Percentiles rank a stretch among this genome's conserved stretches.
phyloP scores from a whole-genome alignment of 2,329 filamentous ascomycete species.

The Exophiala sp. region DNA sequence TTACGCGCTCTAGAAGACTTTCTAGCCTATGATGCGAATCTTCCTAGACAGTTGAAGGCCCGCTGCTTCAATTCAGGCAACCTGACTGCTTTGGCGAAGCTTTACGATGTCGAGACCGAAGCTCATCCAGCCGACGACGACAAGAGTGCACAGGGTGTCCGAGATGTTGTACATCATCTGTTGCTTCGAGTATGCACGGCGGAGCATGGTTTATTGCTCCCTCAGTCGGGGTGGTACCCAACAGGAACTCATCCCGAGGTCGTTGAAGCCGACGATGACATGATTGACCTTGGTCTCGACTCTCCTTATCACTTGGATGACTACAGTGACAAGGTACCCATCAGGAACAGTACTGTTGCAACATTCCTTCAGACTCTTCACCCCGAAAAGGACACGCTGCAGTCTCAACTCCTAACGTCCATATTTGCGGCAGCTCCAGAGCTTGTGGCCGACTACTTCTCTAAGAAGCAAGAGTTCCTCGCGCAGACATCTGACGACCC shows the following conservation, averaged over 20 bases:
- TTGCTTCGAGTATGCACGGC: conserved; percentile 70
- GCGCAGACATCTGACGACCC: conserved; percentile 90
- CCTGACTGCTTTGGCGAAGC: conserved; percentile 65
- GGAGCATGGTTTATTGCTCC: conserved; percentile 68
- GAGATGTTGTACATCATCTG: conserved; percentile 70
- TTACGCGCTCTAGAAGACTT: conserved; percentile 66
- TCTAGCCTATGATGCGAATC: conserved; percentile 69
- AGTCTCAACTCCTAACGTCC: conserved; percentile 74
- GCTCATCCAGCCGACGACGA: conserved; percentile 45
- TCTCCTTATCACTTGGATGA: conserved; percentile 67
- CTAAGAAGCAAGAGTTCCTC: conserved; percentile 71
- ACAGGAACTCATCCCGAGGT: conserved; percentile 61
- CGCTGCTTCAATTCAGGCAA: conserved; percentile 71
- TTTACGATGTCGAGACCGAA: conserved; percentile 58
- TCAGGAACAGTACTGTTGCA: conserved; percentile 75
- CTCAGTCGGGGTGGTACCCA: conserved; percentile 81
- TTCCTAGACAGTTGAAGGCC: conserved; percentile 71
- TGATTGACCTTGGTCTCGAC: conserved; percentile 64
- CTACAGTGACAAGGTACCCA: conserved; percentile 63
- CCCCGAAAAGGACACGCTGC: conserved; percentile 75
- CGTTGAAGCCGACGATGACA: conserved; percentile 45
- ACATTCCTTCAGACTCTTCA: conserved; percentile 75
- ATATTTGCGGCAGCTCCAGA: conserved; percentile 83
- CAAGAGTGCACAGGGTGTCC: conserved; percentile 51
- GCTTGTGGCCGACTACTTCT: conserved; percentile 82